These are phyloP conservation scores for Oryza australiensis DNA, from an alignment of 176 grass and related monocot species.

Conservation along the genomic window DNA sequence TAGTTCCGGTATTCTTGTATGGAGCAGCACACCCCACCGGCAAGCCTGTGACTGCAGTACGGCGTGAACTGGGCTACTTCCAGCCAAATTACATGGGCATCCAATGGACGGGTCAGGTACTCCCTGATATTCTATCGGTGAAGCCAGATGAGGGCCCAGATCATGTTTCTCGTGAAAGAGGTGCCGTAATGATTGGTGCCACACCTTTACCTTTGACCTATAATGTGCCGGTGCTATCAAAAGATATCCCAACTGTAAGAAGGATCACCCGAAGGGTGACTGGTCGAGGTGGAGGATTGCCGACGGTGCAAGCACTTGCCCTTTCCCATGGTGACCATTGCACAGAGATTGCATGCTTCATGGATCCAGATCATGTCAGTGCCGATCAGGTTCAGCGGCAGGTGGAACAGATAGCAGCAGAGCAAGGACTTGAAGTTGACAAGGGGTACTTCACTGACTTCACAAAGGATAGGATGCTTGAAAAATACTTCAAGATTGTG, in stretches of 20 bases:
- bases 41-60: conserved; percentile 40
- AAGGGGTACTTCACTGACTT: conserved; percentile 81
- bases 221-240: conserved; percentile 57
- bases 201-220: conserved; percentile 49
- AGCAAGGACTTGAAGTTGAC: conserved; percentile 64
- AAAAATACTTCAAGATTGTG: conserved; percentile 50
- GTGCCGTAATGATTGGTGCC: conserved; percentile 50
- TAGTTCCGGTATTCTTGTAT: conserved; percentile 79
- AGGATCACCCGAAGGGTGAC: conserved; percentile 56
- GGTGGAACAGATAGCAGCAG: conserved; percentile 54
- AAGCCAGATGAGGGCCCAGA: conserved; percentile 58
- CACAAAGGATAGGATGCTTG: conserved; percentile 56
- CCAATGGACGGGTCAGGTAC: conserved; percentile 61
- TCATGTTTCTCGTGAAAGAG: conserved; percentile 38
- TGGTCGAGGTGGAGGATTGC: conserved; percentile 54
- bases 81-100: conserved; percentile 42
- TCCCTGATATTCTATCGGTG: conserved; percentile 43
- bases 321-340: conserved; percentile 54
- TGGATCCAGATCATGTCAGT: conserved; percentile 53
- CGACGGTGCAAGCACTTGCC: conserved; percentile 62
- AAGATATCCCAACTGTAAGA: conserved; percentile 49
- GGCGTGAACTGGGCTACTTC: conserved; percentile 68
- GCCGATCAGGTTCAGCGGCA: conserved; percentile 55
- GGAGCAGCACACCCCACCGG: conserved; percentile 54
- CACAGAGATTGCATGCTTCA: conserved; percentile 71